These are phyloP conservation scores for Dillenia turbinata DNA, from an alignment of 164 flowering plant species.

Conservation along the genomic window DNA sequence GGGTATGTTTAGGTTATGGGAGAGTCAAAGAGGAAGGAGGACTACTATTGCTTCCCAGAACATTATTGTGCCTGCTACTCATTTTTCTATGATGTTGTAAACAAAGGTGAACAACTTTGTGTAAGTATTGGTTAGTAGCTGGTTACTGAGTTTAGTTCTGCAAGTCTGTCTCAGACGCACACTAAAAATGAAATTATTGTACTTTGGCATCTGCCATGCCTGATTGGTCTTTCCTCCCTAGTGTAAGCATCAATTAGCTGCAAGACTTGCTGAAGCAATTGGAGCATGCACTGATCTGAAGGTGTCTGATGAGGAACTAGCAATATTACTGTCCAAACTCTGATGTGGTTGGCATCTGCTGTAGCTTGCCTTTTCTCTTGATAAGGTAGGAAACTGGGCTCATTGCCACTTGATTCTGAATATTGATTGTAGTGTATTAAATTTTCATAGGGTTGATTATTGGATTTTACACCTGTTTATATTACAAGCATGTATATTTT, in stretches of 20 bases:
- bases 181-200: no score
- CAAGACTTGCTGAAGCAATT: slow-evolving; percentile 70
- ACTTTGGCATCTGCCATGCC: no score
- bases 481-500: no score
- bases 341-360: slow-evolving; percentile 17
- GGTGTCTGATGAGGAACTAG: slow-evolving; percentile 84
- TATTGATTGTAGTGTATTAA: no score
- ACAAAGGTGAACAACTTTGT: slow-evolving; percentile 84
- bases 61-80: slow-evolving; percentile 87
- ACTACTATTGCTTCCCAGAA: slow-evolving; percentile 77
- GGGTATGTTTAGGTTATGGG: slow-evolving; percentile 58
- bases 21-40: slow-evolving; percentile 82
- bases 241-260: slow-evolving; percentile 98
- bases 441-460: no score
- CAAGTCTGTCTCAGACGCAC: no score
- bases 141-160: no score
- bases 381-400: no score
- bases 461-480: no score
- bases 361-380: no score
- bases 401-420: no score
- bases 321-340: slow-evolving; percentile 58
- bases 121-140: slow-evolving; percentile 27
- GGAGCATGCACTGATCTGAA: slow-evolving; percentile 68
- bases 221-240: slow-evolving; percentile 13
- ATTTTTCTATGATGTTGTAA: slow-evolving; percentile 83